Conservation (phyloP, 2,329 filamentous ascomycete genomes). For the Lasiodiplodia theobromae region DNA sequence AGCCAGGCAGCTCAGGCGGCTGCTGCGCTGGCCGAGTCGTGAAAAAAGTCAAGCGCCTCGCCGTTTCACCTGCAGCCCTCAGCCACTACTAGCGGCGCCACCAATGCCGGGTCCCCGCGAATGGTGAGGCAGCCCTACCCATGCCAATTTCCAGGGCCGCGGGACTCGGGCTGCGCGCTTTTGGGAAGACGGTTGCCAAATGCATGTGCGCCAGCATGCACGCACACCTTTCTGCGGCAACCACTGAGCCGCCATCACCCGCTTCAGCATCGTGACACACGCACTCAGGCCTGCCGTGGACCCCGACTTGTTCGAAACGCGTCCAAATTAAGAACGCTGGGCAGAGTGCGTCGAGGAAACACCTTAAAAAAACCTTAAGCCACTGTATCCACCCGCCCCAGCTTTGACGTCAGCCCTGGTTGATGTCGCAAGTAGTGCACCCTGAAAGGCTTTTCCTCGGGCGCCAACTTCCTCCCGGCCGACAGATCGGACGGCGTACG, state of each 20-base stretch:
- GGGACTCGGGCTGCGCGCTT: background rate
- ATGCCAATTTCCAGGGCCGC: conserved; percentile 7
- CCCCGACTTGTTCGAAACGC: too few relatives aligned
- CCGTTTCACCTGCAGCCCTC: conserved; percentile 8
- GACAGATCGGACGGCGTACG: background rate
- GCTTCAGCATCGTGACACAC: background rate
- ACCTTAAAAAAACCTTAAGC: background rate
- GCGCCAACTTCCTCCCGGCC: background rate
- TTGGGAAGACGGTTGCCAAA: background rate
- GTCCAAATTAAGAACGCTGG: background rate
- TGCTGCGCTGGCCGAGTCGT: background rate
- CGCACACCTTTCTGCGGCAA: conserved; percentile 1
- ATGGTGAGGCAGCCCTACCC: background rate
- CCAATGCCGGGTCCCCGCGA: background rate
- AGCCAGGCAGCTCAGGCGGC: background rate
- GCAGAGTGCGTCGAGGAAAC: background rate
- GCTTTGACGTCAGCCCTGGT: background rate
- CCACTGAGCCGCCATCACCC: conserved; percentile 2
- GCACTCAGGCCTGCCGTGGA: background rate
- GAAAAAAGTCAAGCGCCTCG: background rate
- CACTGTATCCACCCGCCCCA: background rate
- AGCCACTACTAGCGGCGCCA: conserved; percentile 20
- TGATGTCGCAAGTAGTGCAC: background rate
- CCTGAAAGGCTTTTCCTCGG: background rate
- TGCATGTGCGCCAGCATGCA: background rate